A percentile compares a stretch with the other conserved stretches of the same genome.
phyloP scores from a whole-genome alignment of 1,284 basidiomycete genomes.

The Dichomitus squalens region DNA sequence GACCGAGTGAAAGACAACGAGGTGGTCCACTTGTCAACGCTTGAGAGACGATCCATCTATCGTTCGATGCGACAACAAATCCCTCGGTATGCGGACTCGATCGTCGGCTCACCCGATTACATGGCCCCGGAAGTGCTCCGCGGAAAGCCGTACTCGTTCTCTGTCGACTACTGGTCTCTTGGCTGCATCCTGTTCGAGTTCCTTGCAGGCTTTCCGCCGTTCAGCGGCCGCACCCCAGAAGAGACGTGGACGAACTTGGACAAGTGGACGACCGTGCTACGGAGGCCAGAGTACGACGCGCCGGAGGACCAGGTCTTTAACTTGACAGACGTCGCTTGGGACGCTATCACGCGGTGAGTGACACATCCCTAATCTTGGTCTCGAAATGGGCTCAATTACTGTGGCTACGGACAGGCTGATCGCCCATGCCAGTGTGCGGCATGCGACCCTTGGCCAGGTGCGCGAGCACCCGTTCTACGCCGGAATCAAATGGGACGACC shows the following conservation, averaged over 20 bases:
- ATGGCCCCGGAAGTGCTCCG: conserved; percentile 94
- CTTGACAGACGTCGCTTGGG: conserved; percentile 92
- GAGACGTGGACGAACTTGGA: conserved; percentile 99
- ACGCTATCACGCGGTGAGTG: conserved; percentile 82
- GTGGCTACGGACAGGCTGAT: conserved; percentile 48
- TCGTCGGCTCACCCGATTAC: conserved; percentile 98
- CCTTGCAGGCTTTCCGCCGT: conserved; percentile 96
- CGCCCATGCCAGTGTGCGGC: conserved; percentile 79
- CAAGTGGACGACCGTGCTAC: conserved; percentile 93
- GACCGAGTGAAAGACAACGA: conserved; percentile 97
- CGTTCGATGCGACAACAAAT: conserved; percentile 91
- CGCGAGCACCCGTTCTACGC: conserved; percentile 87
- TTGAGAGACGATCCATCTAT: conserved; percentile 95
- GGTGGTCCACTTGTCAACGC: conserved; percentile 88
- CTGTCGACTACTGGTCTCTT: conserved; percentile 98
- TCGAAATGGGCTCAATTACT: neutral
- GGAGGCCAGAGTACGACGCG: conserved; percentile 93
- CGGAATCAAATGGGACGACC: conserved; percentile 72
- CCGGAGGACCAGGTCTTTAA: conserved; percentile 98
- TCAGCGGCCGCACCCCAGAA: conserved; percentile 93
- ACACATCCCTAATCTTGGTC: neutral
- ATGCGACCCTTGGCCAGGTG: conserved; percentile 75
- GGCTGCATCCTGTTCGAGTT: conserved; percentile 99
- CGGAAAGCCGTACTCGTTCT: conserved; percentile 92
- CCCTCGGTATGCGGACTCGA: conserved; percentile 94